Evolutionary conservation across 2,329 filamentous ascomycete species (phyloP).

Genomic region (Botrytis sinoallii): DNA sequence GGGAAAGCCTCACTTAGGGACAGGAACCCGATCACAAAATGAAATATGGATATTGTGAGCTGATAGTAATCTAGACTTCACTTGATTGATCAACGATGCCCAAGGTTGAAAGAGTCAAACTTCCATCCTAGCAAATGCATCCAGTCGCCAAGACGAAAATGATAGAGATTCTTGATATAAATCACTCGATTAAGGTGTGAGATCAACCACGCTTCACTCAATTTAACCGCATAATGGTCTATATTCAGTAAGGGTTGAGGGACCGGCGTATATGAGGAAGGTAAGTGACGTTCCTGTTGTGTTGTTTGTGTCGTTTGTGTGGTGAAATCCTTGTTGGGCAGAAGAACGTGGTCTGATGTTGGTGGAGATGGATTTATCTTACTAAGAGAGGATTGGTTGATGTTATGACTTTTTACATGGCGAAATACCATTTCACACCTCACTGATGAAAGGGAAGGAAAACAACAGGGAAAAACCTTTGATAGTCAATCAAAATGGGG

Average conservation of each 20-base stretch:
- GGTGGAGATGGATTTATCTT: background rate
- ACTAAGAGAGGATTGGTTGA: background rate
- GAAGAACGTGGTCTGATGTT: slow-evolving; percentile 21
- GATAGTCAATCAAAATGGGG: background rate
- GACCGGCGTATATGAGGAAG: background rate
- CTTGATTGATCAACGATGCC: slow-evolving; percentile 10
- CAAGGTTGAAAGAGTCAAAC: background rate
- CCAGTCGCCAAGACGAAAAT: slow-evolving; percentile 17
- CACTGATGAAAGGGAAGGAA: background rate
- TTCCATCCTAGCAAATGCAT: background rate
- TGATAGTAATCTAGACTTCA: slow-evolving; percentile 17
- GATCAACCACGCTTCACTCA: background rate
- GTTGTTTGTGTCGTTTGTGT: background rate
- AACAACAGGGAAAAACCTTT: slow-evolving; percentile 4
- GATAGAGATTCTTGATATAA: background rate
- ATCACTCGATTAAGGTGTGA: background rate
- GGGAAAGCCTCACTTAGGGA: background rate
- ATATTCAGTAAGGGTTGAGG: background rate
- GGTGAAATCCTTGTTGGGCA: slow-evolving; percentile 14
- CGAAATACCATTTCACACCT: background rate
- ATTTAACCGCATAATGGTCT: background rate
- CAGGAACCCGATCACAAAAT: slow-evolving; percentile 6
- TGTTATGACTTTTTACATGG: background rate
- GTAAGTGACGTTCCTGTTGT: background rate
- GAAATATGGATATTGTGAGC: slow-evolving; percentile 17